Conservation (phyloP, 208 protist species). For the Leishmania guyanensis region DNA sequence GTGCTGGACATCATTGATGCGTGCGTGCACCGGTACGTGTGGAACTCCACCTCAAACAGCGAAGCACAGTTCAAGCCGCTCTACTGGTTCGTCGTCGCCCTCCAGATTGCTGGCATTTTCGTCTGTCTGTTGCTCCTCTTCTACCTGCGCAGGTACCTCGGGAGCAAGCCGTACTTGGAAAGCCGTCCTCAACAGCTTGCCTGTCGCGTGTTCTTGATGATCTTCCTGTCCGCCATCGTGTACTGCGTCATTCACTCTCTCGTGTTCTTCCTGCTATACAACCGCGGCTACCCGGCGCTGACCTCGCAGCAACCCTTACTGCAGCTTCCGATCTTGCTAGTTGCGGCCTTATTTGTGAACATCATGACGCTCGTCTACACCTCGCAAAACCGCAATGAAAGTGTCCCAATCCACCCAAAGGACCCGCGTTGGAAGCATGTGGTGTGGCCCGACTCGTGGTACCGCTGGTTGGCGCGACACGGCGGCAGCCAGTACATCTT, state of each 20-base stretch:
- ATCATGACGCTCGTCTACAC: constrained; percentile 89
- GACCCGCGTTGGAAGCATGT: constrained; percentile 85
- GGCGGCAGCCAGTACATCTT: constrained; percentile 93
- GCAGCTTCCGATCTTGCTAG: constrained; percentile 72
- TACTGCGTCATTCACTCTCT: constrained; percentile 60
- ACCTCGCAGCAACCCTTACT: constrained; percentile 58
- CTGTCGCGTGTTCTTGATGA: constrained; percentile 73
- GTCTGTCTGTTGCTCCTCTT: constrained; percentile 61
- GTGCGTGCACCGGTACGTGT: constrained; percentile 20
- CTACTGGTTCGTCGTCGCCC: constrained; percentile 39
- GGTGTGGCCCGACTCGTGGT: constrained; percentile 88
- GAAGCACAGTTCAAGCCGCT: constrained; percentile 4
- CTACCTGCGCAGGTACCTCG: constrained; percentile 67
- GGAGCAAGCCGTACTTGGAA: constrained; percentile 82
- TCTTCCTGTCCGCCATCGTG: constrained; percentile 54
- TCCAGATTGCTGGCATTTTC: constrained; percentile 53
- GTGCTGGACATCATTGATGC: constrained; percentile 55
- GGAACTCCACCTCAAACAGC: constrained; percentile 22
- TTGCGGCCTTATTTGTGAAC: constrained; percentile 74
- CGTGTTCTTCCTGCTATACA: constrained; percentile 56
- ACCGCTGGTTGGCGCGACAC: constrained; percentile 80
- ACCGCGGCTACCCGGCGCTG: constrained; percentile 27
- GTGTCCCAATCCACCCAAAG: constrained; percentile 64
- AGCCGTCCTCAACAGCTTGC: constrained; percentile 87
- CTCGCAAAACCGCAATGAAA: constrained; percentile 52